A percentile compares a stretch with the other conserved stretches of the same genome.
Evolutionary conservation across 176 grass and related monocot species (phyloP).

Genomic region (Hordeum marinum): DNA sequence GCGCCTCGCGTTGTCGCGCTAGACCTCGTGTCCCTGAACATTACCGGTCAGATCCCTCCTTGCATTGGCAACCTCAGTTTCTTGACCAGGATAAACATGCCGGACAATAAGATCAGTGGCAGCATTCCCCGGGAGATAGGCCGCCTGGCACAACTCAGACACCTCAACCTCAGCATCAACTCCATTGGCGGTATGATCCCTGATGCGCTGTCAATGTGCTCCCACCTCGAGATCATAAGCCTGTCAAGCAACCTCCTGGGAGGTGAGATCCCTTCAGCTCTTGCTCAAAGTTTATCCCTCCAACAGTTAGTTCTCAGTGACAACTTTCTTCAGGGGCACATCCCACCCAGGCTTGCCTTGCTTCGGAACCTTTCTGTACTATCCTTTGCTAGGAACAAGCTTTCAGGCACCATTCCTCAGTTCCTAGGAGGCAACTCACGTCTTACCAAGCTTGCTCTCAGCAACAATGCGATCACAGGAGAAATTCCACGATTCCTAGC

Average conservation of each 20-base stretch:
- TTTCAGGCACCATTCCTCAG: conserved; percentile 2
- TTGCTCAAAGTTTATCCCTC: not conserved
- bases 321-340: conserved; percentile 5
- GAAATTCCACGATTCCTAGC: conserved; percentile 29
- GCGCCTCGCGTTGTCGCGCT: not conserved
- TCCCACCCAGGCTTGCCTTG: not conserved
- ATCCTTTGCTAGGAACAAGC: not conserved
- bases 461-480: conserved; percentile 24
- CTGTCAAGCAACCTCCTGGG: not conserved
- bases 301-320: not conserved
- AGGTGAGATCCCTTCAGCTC: conserved; percentile 15
- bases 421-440: not conserved
- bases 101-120: not conserved
- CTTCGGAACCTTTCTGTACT: not conserved
- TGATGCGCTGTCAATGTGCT: not conserved
- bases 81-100: conserved; percentile 4
- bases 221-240: not conserved
- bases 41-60: not conserved
- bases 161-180: conserved; percentile 13
- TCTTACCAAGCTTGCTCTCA: not conserved
- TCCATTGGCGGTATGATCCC: not conserved
- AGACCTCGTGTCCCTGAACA: not conserved
- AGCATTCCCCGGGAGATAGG: not conserved
- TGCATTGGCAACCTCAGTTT: conserved; percentile 3
- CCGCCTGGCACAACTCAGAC: not conserved